These are phyloP conservation scores for Conoideocrella luteorostrata DNA, from an alignment of 2,329 filamentous ascomycete species.

Conservation along the genomic window DNA sequence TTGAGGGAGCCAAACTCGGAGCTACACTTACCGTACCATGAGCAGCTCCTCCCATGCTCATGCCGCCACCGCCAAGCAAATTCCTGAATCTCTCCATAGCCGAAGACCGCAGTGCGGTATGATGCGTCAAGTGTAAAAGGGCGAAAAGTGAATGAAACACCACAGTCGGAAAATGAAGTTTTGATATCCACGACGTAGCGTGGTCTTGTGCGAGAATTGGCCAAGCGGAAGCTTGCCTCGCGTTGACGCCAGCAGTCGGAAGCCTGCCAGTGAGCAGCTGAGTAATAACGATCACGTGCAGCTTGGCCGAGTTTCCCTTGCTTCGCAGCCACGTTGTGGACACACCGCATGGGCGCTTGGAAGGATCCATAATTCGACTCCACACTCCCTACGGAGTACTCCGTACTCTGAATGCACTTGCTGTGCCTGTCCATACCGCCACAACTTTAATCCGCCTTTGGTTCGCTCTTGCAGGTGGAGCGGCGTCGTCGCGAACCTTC, in stretches of 20 bases:
- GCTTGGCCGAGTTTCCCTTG: background rate
- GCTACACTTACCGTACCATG: slow-evolving; percentile 32
- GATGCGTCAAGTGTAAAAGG: background rate
- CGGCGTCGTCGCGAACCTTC: slow-evolving; percentile 3
- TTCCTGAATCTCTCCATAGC: slow-evolving; percentile 87
- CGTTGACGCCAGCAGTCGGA: slow-evolving; percentile 10
- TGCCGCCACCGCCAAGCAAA: slow-evolving; percentile 73
- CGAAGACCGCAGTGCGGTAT: slow-evolving; percentile 7
- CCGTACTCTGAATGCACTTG: no score
- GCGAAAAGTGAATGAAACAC: background rate
- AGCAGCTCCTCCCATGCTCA: slow-evolving; percentile 49
- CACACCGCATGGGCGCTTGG: no score
- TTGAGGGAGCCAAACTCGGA: background rate
- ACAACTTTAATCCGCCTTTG: slow-evolving; percentile 24
- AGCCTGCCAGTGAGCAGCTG: slow-evolving; percentile 12
- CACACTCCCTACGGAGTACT: no score
- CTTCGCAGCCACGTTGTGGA: background rate
- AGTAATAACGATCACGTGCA: slow-evolving; percentile 16
- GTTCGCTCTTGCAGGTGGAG: background rate
- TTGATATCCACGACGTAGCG: background rate
- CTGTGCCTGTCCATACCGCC: slow-evolving; percentile 14
- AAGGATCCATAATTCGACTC: no score
- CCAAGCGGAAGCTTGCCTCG: slow-evolving; percentile 1
- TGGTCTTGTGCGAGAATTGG: background rate
- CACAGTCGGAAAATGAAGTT: background rate